phyloP scores from a whole-genome alignment of 768 basidiomycete species.

The Russula brevipes region DNA sequence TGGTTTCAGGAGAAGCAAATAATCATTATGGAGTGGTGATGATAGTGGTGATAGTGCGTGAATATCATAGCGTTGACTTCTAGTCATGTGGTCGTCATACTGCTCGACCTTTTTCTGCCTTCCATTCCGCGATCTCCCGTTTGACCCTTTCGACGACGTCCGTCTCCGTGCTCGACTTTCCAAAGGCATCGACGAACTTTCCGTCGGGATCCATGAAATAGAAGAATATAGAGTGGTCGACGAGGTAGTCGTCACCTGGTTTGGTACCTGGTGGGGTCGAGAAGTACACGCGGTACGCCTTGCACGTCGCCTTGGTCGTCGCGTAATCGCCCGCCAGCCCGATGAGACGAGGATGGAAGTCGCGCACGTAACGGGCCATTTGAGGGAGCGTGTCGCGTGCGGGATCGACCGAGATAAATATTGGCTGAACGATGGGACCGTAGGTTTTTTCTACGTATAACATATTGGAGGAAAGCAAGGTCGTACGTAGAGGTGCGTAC shows the following conservation, averaged over 20 bases:
- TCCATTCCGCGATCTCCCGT: slow-evolving; percentile 45
- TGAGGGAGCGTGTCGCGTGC: slow-evolving; percentile 71
- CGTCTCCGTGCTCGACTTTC: slow-evolving; percentile 66
- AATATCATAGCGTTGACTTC: not conserved
- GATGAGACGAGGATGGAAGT: slow-evolving; percentile 88
- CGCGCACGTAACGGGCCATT: slow-evolving; percentile 60
- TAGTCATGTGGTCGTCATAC: slow-evolving; percentile 26
- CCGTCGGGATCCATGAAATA: slow-evolving; percentile 97
- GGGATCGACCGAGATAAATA: slow-evolving; percentile 97
- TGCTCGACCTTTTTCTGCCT: slow-evolving; percentile 34
- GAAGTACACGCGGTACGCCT: slow-evolving; percentile 97
- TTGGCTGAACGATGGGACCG: slow-evolving; percentile 71
- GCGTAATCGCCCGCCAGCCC: slow-evolving; percentile 88
- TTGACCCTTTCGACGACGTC: slow-evolving; percentile 62
- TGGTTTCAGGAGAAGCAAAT: not conserved
- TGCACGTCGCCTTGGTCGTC: slow-evolving; percentile 82
- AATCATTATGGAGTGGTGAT: slow-evolving; percentile 11
- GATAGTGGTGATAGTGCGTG: not conserved
- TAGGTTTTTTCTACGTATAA: slow-evolving; percentile 53
- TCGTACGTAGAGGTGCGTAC: slow-evolving; percentile 26
- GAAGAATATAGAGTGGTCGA: slow-evolving; percentile 95
- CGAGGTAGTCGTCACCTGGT: slow-evolving; percentile 89
- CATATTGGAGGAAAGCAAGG: not conserved
- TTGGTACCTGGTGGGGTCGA: slow-evolving; percentile 88
- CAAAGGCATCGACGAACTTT: slow-evolving; percentile 94